Evolutionary conservation across 1,284 basidiomycete species (phyloP).

Genomic region (Puccinia horiana): DNA sequence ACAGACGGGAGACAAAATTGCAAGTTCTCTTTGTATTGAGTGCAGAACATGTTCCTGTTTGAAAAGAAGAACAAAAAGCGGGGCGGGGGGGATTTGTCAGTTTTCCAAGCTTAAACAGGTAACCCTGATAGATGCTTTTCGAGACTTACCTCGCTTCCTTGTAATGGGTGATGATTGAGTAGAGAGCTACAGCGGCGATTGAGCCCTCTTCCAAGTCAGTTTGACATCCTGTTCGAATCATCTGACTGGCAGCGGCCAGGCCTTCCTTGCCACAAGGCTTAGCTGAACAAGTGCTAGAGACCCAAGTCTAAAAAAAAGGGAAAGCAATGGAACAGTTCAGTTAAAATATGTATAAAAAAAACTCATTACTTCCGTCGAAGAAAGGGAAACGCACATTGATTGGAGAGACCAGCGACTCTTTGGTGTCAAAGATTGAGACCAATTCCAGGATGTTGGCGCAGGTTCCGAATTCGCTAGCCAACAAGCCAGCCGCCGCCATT

Average conservation of each 20-base stretch:
- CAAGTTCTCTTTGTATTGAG: background rate
- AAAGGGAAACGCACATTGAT: conserved; percentile 8
- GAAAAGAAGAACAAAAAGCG: background rate
- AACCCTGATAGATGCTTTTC: too few species aligned
- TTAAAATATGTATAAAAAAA: background rate
- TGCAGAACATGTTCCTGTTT: conserved; percentile 14
- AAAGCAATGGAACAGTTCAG: too few species aligned
- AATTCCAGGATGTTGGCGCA: conserved; percentile 23
- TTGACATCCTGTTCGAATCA: background rate
- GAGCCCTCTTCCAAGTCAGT: conserved; percentile 7
- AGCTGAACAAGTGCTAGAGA: background rate
- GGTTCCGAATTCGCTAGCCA: conserved; percentile 1
- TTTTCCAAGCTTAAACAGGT: too few species aligned
- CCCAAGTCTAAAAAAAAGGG: conserved; percentile 4
- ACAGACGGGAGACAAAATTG: conserved; percentile 15
- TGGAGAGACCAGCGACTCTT: background rate
- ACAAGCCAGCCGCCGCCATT: background rate
- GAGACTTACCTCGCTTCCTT: background rate
- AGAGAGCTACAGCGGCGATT: background rate
- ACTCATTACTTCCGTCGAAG: background rate
- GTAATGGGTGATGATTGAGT: conserved; percentile 6
- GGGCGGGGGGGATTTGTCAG: too few species aligned
- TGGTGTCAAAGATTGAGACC: background rate
- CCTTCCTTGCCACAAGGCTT: background rate
- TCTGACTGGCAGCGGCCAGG: background rate